Conservation (phyloP, 2,329 filamentous ascomycete species). For the Paracamarosporium sp. region DNA sequence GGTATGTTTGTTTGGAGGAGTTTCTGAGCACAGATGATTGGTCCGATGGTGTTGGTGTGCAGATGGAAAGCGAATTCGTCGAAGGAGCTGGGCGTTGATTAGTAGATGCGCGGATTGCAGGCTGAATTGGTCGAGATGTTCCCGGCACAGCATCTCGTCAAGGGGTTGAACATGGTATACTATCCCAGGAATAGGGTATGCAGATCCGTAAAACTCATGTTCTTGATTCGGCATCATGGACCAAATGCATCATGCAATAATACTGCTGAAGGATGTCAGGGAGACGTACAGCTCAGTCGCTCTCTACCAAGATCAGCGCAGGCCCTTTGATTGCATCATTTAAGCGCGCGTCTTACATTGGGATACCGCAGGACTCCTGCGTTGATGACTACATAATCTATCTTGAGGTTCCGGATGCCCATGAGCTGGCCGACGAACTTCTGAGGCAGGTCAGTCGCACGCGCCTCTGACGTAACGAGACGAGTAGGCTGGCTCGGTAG, state of each 20-base stretch:
- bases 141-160: not conserved
- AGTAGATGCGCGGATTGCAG: no score
- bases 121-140: no score
- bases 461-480: not conserved
- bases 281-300: slow-evolving; percentile 57
- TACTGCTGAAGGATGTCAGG: slow-evolving; percentile 20
- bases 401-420: slow-evolving; percentile 50
- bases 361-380: slow-evolving; percentile 64
- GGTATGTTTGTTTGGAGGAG: slow-evolving; percentile 56
- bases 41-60: slow-evolving; percentile 65
- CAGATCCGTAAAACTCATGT: not conserved
- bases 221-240: not conserved
- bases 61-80: slow-evolving; percentile 62
- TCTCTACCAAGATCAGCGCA: slow-evolving; percentile 49
- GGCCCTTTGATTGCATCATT: not conserved
- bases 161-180: no score
- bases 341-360: slow-evolving; percentile 51
- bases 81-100: slow-evolving; percentile 53
- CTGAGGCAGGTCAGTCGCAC: slow-evolving; percentile 34
- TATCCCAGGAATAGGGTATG: no score
- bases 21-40: slow-evolving; percentile 63
- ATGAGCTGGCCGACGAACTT: slow-evolving; percentile 52
- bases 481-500: no score
- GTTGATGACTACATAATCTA: slow-evolving; percentile 64
- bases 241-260: not conserved